Conservation (phyloP, 495 filamentous ascomycete species). For the Trichoderma erinaceum region DNA sequence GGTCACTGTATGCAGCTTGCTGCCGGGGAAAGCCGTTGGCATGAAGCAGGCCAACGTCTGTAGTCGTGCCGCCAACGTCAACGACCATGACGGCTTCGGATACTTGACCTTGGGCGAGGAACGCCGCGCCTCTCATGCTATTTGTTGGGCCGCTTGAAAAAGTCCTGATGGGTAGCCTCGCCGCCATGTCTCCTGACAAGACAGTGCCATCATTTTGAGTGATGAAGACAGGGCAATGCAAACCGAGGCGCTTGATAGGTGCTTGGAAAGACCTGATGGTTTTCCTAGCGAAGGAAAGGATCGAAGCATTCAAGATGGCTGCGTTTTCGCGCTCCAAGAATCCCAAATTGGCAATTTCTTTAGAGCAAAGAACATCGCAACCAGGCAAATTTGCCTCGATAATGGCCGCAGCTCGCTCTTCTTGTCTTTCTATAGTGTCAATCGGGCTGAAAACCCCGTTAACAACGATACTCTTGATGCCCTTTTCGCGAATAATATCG, state of each 20-base stretch:
- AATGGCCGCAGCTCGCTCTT: conserved; percentile 41
- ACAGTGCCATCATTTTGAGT: conserved; percentile 54
- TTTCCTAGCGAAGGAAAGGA: conserved; percentile 43
- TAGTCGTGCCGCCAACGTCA: conserved; percentile 47
- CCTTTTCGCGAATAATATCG: conserved; percentile 34
- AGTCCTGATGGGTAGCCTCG: conserved; percentile 46
- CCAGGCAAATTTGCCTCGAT: conserved; percentile 38
- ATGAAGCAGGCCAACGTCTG: conserved; percentile 38
- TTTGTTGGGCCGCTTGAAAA: conserved; percentile 53
- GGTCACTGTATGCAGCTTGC: conserved; percentile 35
- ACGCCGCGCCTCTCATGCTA: conserved; percentile 51
- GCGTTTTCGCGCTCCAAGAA: conserved; percentile 54
- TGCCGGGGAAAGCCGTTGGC: conserved; percentile 42
- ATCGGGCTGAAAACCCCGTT: conserved; percentile 55
- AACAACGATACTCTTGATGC: conserved; percentile 47
- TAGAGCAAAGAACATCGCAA: conserved; percentile 44
- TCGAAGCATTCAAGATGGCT: conserved; percentile 49
- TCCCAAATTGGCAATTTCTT: conserved; percentile 44
- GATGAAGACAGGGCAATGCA: conserved; percentile 48
- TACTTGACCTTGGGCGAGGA: conserved; percentile 33
- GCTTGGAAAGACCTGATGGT: conserved; percentile 44
- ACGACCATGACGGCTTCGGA: conserved; percentile 39
- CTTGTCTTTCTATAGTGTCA: conserved; percentile 43
- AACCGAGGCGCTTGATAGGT: conserved; percentile 39
- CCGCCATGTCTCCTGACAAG: conserved; percentile 40